Evolutionary conservation across 371 early-diverging fungal genomes (phyloP).

Genomic region (Lichtheimia ornata): DNA sequence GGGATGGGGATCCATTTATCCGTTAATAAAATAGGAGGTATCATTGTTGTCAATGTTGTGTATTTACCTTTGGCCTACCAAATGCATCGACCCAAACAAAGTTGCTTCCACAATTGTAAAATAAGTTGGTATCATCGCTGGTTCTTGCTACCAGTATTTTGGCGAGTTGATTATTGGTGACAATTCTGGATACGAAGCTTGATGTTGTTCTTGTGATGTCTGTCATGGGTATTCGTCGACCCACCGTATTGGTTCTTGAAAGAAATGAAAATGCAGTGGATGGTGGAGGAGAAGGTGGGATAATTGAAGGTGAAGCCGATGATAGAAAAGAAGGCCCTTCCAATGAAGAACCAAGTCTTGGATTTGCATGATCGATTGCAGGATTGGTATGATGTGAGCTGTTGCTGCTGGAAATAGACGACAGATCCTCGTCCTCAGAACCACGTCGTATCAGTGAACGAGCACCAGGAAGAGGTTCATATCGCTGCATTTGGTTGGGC

Average conservation of each 20-base stretch:
- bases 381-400: constrained; percentile 18
- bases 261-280: constrained; percentile 30
- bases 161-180: constrained; percentile 81
- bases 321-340: constrained; percentile 15
- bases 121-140: constrained; percentile 74
- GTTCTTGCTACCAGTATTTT: constrained; percentile 72
- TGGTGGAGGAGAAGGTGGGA: constrained; percentile 9
- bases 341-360: constrained; percentile 22
- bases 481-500: constrained; percentile 35
- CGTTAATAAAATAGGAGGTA: not conserved
- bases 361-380: constrained; percentile 8
- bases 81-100: constrained; percentile 80
- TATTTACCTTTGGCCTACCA: constrained; percentile 63
- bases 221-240: constrained; percentile 51
- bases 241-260: constrained; percentile 25
- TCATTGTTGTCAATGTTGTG: not conserved
- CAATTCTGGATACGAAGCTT: constrained; percentile 81
- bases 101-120: constrained; percentile 81
- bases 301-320: constrained; percentile 3
- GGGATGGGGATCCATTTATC: not conserved
- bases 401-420: constrained; percentile 34
- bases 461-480: constrained; percentile 48
- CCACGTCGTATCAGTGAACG: constrained; percentile 29
- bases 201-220: constrained; percentile 66
- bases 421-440: constrained; percentile 30